Conservation (phyloP, 768 basidiomycete genomes). For the Mycena filopes region DNA sequence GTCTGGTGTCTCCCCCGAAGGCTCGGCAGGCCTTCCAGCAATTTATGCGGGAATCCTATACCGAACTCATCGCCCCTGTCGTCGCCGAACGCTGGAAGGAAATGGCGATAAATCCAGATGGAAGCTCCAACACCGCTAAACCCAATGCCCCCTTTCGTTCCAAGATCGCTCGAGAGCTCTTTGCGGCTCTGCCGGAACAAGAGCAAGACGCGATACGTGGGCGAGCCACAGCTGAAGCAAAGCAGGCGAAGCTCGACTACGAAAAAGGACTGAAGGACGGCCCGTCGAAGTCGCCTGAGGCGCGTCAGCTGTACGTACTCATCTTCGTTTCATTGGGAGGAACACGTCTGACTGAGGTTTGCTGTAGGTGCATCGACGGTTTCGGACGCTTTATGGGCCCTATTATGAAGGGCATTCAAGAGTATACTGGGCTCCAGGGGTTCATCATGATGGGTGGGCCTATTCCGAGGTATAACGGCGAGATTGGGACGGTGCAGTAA, state of each 20-base stretch:
- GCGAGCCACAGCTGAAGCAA: background rate
- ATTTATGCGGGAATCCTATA: background rate
- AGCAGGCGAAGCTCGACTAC: background rate
- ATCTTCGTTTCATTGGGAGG: background rate
- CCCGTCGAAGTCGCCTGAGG: background rate
- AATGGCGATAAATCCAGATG: background rate
- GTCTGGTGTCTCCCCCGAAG: background rate
- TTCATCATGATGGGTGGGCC: conserved; percentile 1
- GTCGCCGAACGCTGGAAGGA: background rate
- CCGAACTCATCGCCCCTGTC: background rate
- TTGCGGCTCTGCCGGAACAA: background rate
- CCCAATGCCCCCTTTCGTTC: conserved; percentile 1
- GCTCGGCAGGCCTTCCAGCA: conserved; percentile 17
- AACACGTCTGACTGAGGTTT: too few species aligned
- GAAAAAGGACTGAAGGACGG: background rate
- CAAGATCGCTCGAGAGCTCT: background rate
- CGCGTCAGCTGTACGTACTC: conserved; percentile 4
- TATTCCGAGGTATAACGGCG: conserved; percentile 12
- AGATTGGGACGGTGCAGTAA: conserved; percentile 11
- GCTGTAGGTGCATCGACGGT: background rate
- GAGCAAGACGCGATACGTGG: background rate
- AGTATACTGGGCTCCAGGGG: conserved; percentile 10
- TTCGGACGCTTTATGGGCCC: conserved; percentile 2
- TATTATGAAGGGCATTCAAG: background rate
- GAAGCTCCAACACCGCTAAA: background rate